These are phyloP conservation scores for Rubia yunnanensis DNA, from an alignment of 257 asterid species.

Conservation along the genomic window DNA sequence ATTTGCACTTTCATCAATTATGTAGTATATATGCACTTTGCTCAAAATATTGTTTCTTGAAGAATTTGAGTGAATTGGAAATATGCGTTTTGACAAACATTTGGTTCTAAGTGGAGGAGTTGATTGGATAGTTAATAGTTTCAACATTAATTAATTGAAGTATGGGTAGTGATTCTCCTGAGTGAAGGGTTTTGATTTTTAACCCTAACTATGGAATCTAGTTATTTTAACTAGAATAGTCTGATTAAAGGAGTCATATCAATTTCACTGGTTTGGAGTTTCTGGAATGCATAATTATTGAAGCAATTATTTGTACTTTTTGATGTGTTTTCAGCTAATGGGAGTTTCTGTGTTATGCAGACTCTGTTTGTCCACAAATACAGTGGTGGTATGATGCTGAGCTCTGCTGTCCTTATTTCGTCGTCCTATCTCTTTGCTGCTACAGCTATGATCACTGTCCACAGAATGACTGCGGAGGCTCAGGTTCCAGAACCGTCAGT, in stretches of 20 bases:
- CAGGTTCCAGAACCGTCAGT: conserved; percentile 38
- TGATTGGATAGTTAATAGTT: background rate
- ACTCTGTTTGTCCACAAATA: conserved; percentile 55
- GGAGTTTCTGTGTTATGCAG: conserved; percentile 25
- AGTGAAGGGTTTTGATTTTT: background rate
- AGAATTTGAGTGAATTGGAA: background rate
- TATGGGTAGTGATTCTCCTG: too few relatives aligned
- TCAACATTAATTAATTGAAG: background rate
- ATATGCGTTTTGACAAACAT: background rate
- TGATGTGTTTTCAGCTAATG: background rate
- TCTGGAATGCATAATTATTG: background rate
- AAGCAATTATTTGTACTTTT: background rate
- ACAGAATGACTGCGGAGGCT: conserved; percentile 24
- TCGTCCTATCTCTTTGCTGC: conserved; percentile 32
- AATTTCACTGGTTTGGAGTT: background rate
- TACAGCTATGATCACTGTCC: conserved; percentile 36
- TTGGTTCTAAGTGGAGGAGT: background rate
- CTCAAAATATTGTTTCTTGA: background rate
- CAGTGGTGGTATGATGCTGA: conserved; percentile 45
- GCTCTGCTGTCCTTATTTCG: conserved; percentile 33
- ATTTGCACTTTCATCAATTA: too few relatives aligned
- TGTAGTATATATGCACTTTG: too few relatives aligned
- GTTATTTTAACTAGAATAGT: background rate
- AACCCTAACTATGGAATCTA: background rate
- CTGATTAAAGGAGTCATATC: background rate